These are phyloP conservation scores for Phoma herbarum DNA, from an alignment of 2,329 filamentous ascomycete species.

Conservation along the genomic window DNA sequence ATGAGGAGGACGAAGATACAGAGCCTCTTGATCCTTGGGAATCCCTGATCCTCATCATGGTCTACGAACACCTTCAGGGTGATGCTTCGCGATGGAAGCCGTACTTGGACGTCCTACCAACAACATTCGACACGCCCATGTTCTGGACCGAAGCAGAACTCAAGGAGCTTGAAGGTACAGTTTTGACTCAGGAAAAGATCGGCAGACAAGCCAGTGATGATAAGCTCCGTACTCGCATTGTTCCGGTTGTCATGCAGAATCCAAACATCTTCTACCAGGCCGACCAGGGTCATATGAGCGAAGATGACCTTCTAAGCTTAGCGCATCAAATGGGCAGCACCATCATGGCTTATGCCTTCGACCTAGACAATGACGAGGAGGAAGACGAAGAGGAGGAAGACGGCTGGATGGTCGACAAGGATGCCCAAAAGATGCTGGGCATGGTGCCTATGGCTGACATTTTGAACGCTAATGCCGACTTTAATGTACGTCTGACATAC, in stretches of 20 bases:
- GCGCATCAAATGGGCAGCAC: conserved; percentile 37
- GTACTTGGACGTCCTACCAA: conserved; percentile 33
- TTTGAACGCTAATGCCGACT: conserved; percentile 36
- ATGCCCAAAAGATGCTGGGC: conserved; percentile 32
- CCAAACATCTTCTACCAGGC: conserved; percentile 22
- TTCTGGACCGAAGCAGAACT: conserved; percentile 33
- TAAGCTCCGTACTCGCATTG: conserved; percentile 26
- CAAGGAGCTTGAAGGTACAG: conserved; percentile 32
- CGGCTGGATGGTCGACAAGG: conserved; percentile 37
- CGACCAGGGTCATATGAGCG: neutral
- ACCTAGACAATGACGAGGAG: conserved; percentile 31
- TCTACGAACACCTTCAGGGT: conserved; percentile 35
- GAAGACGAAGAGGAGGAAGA: conserved; percentile 33
- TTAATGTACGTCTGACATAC: conserved; percentile 25
- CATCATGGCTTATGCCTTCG: conserved; percentile 38
- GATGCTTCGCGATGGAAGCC: conserved; percentile 35
- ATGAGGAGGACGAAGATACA: conserved; percentile 26
- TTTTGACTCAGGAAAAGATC: conserved; percentile 32
- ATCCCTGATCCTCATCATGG: conserved; percentile 32
- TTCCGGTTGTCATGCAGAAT: conserved; percentile 28
- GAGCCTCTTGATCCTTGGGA: conserved; percentile 34
- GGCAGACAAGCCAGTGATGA: conserved; percentile 33
- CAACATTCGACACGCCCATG: conserved; percentile 34
- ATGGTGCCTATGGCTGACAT: conserved; percentile 42
- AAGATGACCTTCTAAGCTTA: conserved; percentile 29